Evolutionary conservation across 2,329 filamentous ascomycete genomes (phyloP).

Genomic region (Hypomyces rosellus): DNA sequence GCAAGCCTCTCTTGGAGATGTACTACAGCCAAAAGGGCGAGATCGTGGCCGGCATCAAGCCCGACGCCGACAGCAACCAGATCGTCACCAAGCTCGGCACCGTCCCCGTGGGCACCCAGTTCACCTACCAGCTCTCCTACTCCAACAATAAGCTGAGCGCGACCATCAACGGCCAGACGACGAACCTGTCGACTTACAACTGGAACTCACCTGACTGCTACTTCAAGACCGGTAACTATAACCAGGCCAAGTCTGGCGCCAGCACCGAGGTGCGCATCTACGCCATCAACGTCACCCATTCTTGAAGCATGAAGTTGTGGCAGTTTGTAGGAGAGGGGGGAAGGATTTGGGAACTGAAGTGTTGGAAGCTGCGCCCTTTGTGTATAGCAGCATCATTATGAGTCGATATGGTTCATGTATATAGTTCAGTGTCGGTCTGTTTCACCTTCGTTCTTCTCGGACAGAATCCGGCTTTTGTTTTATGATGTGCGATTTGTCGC

Average conservation of each 20-base stretch:
- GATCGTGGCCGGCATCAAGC: conserved; percentile 29
- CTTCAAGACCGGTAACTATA: conserved; percentile 34
- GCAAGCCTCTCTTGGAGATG: conserved; percentile 34
- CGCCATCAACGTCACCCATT: conserved; percentile 22
- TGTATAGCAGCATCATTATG: too few relatives aligned
- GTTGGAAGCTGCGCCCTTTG: neutral
- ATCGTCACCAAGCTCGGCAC: conserved; percentile 25
- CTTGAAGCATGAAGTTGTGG: neutral
- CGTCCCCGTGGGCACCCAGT: conserved; percentile 26
- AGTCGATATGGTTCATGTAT: too few relatives aligned
- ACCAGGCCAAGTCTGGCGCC: conserved; percentile 23
- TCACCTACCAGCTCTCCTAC: conserved; percentile 33
- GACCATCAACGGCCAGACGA: conserved; percentile 23
- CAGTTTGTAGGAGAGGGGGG: neutral
- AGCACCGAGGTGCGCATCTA: conserved; percentile 21
- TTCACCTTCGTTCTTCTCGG: too few relatives aligned
- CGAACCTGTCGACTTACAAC: conserved; percentile 22
- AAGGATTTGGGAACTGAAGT: too few relatives aligned
- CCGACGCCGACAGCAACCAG: conserved; percentile 23
- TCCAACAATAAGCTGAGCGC: conserved; percentile 26
- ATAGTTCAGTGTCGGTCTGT: too few relatives aligned
- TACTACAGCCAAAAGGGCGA: conserved; percentile 30
- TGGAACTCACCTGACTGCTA: conserved; percentile 27
- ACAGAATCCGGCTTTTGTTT: too few relatives aligned
- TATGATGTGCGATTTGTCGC: too few relatives aligned